A percentile compares a stretch with the other conserved stretches of the same genome.
Evolutionary conservation across 1,139 yeast species (phyloP).

Genomic region (Blastobotrys proliferans): DNA sequence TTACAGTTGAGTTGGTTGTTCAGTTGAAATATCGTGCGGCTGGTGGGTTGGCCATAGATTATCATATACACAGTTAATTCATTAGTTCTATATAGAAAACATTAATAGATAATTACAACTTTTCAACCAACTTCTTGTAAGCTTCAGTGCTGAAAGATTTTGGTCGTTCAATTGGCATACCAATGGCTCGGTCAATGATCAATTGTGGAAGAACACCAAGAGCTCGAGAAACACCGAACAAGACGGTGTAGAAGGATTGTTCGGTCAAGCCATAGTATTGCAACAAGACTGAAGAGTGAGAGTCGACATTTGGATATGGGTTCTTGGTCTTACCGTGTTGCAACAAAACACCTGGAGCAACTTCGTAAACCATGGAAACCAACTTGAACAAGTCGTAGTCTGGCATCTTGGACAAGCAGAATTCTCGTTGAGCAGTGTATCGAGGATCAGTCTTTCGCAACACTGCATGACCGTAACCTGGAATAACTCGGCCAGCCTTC

Average conservation of each 20-base stretch:
- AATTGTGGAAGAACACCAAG: constrained; percentile 56
- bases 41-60: too few species aligned
- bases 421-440: constrained; percentile 97
- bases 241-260: constrained; percentile 53
- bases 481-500: constrained; percentile 90
- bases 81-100: too few species aligned
- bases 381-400: constrained; percentile 91
- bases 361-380: constrained; percentile 85
- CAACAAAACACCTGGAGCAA: constrained; percentile 92
- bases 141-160: constrained; percentile 47
- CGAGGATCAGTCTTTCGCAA: constrained; percentile 97
- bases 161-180: constrained; percentile 62
- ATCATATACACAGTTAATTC: too few species aligned
- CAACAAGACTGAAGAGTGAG: constrained; percentile 86
- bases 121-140: constrained; percentile 40
- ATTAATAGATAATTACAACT: too few species aligned
- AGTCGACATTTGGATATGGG: constrained; percentile 99
- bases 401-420: constrained; percentile 96
- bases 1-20: too few species aligned
- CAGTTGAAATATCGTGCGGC: too few species aligned
- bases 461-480: constrained; percentile 98
- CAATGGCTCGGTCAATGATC: constrained; percentile 57
- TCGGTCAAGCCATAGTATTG: constrained; percentile 57
- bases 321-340: constrained; percentile 98
- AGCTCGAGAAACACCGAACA: constrained; percentile 57